Evolutionary conservation across 1,284 basidiomycete genomes (phyloP).

Genomic region (Fomitiporia mediterranea): DNA sequence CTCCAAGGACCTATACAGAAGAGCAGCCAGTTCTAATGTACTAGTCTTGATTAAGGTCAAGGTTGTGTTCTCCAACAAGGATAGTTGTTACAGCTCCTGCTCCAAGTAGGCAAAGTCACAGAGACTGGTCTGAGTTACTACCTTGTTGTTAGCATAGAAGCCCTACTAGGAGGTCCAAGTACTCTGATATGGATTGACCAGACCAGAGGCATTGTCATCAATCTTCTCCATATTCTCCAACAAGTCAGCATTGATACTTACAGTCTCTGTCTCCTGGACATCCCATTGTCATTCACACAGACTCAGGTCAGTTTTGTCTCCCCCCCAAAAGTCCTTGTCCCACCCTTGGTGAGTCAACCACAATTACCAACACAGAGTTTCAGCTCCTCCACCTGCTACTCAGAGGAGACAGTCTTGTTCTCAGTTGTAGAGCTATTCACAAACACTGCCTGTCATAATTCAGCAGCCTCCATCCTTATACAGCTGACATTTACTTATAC

Average conservation of each 20-base stretch:
- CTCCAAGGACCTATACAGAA: too few relatives aligned
- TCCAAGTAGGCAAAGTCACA: background rate
- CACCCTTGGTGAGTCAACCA: constrained; percentile 5
- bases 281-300: constrained; percentile 17
- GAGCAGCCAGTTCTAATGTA: too few relatives aligned
- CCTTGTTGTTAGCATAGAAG: background rate
- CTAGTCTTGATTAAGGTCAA: background rate
- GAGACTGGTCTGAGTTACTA: constrained; percentile 9
- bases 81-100: constrained; percentile 5
- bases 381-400: constrained; percentile 2
- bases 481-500: background rate
- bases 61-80: constrained; percentile 6
- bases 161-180: background rate
- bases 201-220: background rate
- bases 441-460: constrained; percentile 13
- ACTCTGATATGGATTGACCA: constrained; percentile 3
- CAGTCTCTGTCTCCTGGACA: constrained; percentile 14
- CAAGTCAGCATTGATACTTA: background rate
- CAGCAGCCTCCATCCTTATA: background rate
- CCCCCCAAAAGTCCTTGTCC: background rate
- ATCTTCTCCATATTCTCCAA: background rate
- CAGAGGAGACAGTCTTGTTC: constrained; percentile 12
- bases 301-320: background rate
- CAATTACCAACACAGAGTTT: background rate
- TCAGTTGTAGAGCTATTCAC: constrained; percentile 6